Conservation (phyloP, 176 grass and related monocot species). For the Dendrocalamus sinicus region DNA sequence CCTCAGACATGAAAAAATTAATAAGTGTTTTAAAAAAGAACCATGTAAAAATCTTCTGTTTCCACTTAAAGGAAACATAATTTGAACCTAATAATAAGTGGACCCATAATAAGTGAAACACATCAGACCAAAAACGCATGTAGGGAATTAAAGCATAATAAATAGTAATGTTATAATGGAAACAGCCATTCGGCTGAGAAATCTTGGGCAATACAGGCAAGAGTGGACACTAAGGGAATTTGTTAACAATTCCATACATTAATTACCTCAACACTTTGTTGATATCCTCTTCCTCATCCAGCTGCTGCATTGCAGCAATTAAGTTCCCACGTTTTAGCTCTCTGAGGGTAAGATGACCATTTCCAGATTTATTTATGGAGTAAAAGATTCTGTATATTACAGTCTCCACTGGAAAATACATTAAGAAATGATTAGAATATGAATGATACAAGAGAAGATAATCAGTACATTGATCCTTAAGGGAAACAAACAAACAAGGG, state of each 20-base stretch:
- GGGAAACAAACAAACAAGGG: not conserved
- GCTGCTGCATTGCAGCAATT: constrained; percentile 93
- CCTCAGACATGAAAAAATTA: constrained; percentile 41
- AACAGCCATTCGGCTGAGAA: not conserved
- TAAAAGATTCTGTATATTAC: constrained; percentile 99
- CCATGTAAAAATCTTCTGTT: not conserved
- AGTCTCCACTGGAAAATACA: constrained; percentile 81
- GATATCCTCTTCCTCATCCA: constrained; percentile 99
- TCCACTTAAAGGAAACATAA: constrained; percentile 8
- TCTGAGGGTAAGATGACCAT: constrained; percentile 87
- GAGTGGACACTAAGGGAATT: not conserved
- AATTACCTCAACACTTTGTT: constrained; percentile 98
- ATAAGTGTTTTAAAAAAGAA: not conserved
- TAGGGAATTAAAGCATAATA: constrained; percentile 17
- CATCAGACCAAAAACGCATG: constrained; percentile 17
- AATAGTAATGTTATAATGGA: constrained; percentile 12
- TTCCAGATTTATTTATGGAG: constrained; percentile 97
- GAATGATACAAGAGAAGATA: not conserved
- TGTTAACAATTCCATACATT: constrained; percentile 21
- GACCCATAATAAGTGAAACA: constrained; percentile 14
- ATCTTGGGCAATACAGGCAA: constrained; percentile 12
- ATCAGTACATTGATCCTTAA: not conserved
- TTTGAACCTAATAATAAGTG: not conserved
- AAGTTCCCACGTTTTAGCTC: constrained; percentile 97
- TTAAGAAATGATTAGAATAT: constrained; percentile 37